Percentiles rank a stretch among this genome's conserved stretches.
Conservation (phyloP, 495 filamentous ascomycete genomes). For the Thermochaetoides thermophila region DNA sequence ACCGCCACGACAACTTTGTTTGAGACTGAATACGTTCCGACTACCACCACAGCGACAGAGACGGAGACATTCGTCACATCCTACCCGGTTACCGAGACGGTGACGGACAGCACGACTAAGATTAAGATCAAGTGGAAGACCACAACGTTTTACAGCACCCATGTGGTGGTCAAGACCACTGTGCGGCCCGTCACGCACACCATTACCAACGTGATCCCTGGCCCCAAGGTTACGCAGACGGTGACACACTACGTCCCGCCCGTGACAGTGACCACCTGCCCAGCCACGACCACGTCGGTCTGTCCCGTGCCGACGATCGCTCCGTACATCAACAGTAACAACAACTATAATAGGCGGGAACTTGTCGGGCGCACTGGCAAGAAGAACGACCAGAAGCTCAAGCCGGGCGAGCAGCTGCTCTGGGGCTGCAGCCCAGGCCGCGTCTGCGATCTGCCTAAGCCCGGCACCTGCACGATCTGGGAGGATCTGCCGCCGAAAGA, state of each 20-base stretch:
- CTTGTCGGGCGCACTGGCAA: not conserved
- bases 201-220: conserved; percentile 17
- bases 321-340: conserved; percentile 5
- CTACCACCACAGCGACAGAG: conserved; percentile 13
- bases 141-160: conserved; percentile 5
- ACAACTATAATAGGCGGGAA: too few species aligned
- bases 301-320: conserved; percentile 16
- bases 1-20: conserved; percentile 6
- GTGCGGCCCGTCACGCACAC: conserved; percentile 9
- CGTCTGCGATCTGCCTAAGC: conserved; percentile 39
- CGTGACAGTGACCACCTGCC: conserved; percentile 11
- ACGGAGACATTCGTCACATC: conserved; percentile 11
- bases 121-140: too few species aligned
- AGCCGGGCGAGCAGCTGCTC: conserved; percentile 29
- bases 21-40: conserved; percentile 8
- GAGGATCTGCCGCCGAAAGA: conserved; percentile 33
- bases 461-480: conserved; percentile 37
- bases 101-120: conserved; percentile 5
- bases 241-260: conserved; percentile 9
- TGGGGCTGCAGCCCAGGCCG: conserved; percentile 51
- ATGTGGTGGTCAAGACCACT: conserved; percentile 8
- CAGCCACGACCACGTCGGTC: conserved; percentile 15
- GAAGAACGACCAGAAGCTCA: conserved; percentile 11
- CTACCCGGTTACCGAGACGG: conserved; percentile 5
- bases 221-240: conserved; percentile 12